Conservation (phyloP, 1,284 basidiomycete species). For the Entoloma clypeatum region DNA sequence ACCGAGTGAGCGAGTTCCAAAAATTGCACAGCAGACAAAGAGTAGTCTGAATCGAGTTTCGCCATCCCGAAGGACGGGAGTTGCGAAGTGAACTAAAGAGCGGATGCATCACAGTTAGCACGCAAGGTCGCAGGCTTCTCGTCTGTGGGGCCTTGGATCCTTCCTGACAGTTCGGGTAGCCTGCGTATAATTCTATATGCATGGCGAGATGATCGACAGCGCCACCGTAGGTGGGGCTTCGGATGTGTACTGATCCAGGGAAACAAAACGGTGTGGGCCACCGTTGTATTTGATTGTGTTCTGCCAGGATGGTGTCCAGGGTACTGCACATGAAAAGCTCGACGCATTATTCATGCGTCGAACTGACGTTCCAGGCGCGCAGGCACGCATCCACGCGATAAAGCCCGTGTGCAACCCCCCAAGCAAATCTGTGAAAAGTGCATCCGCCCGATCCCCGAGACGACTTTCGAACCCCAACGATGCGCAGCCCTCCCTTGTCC, state of each 20-base stretch:
- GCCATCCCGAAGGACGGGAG: conserved; percentile 25
- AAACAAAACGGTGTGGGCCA: too few relatives aligned
- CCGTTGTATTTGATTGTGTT: too few relatives aligned
- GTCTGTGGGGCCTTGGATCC: conserved; percentile 17
- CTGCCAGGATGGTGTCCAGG: too few relatives aligned
- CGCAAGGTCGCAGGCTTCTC: conserved; percentile 14
- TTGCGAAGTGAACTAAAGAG: conserved; percentile 43
- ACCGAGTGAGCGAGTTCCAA: conserved; percentile 24
- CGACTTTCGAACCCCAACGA: conserved; percentile 32
- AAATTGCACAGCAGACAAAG: conserved; percentile 39
- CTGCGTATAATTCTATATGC: too few relatives aligned
- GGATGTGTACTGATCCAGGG: too few relatives aligned
- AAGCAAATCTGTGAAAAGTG: conserved; percentile 8
- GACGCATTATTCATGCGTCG: not conserved
- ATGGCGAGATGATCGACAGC: too few relatives aligned
- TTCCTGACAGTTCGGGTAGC: not conserved
- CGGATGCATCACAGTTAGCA: conserved; percentile 14
- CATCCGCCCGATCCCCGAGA: conserved; percentile 35
- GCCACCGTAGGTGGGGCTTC: too few relatives aligned
- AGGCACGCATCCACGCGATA: conserved; percentile 16
- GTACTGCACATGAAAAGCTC: conserved; percentile 4
- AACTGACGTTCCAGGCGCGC: conserved; percentile 10
- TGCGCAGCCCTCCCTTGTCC: conserved; percentile 22
- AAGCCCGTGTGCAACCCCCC: conserved; percentile 8
- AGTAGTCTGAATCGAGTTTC: conserved; percentile 47